phyloP scores from a whole-genome alignment of 202 grass and related monocot genomes.

The Digitaria exilis region DNA sequence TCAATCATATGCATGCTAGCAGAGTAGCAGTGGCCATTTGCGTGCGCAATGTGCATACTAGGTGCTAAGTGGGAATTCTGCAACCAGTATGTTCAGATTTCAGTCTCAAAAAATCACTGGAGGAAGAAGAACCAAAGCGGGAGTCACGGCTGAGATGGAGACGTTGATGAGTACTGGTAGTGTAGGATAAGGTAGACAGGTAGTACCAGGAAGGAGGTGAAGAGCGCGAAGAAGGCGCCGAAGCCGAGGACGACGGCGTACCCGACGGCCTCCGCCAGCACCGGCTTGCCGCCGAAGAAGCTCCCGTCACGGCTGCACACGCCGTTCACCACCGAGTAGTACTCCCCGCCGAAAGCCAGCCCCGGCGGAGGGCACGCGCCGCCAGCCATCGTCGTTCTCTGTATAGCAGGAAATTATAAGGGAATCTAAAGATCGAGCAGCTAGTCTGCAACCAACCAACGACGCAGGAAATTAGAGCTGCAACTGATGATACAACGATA shows the following conservation, averaged over 20 bases:
- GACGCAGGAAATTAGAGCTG: too few relatives aligned
- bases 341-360: conserved; percentile 55
- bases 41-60: not conserved
- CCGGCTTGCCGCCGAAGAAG: conserved; percentile 71
- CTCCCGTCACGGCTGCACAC: conserved; percentile 65
- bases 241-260: conserved; percentile 75
- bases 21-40: not conserved
- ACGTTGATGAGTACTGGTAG: not conserved
- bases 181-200: not conserved
- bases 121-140: not conserved
- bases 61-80: not conserved
- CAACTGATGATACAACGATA: too few relatives aligned
- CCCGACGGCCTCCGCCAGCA: conserved; percentile 75
- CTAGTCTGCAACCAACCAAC: not conserved
- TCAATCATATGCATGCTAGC: conserved; percentile 5
- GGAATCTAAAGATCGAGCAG: not conserved
- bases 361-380: conserved; percentile 51
- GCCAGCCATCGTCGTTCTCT: not conserved
- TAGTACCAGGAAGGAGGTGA: conserved; percentile 83
- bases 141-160: not conserved
- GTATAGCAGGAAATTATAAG: not conserved
- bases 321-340: conserved; percentile 67
- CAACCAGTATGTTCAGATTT: not conserved
- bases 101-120: not conserved
- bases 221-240: conserved; percentile 87